phyloP scores from a whole-genome alignment of 148 eudicot genomes.

The Selenicereus undatus region DNA sequence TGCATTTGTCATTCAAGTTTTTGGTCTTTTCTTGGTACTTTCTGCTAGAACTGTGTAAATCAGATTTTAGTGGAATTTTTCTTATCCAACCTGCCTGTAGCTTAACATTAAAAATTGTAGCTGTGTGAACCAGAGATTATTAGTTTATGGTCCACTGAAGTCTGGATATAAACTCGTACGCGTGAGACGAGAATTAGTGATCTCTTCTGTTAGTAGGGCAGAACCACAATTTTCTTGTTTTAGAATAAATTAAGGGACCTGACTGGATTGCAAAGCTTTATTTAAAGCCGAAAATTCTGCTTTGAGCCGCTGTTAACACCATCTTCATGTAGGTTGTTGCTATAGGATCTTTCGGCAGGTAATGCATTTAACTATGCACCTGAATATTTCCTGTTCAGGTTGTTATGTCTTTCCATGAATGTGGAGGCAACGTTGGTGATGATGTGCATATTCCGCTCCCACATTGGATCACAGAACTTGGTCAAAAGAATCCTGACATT shows the following conservation, averaged over 20 bases:
- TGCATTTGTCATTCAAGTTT: not conserved
- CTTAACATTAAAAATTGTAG: not conserved
- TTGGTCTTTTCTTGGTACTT: not conserved
- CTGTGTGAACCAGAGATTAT: not conserved
- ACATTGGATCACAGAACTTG: slow-evolving; percentile 72
- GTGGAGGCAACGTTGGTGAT: slow-evolving; percentile 91
- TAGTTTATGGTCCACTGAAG: not conserved
- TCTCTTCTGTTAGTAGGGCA: not conserved
- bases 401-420: slow-evolving; percentile 91
- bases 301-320: not conserved
- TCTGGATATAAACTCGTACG: not conserved
- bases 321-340: not conserved
- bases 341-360: not conserved
- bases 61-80: not conserved
- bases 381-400: slow-evolving; percentile 39
- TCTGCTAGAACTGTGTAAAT: not conserved
- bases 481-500: slow-evolving; percentile 75
- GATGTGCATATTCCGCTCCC: slow-evolving; percentile 85
- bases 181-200: not conserved
- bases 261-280: not conserved
- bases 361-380: slow-evolving; percentile 1
- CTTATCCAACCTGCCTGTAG: not conserved
- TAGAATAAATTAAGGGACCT: not conserved
- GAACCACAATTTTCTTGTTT: not conserved
- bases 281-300: not conserved